Conservation (phyloP, 1,139 yeast genomes). For the Lizanozyma gosingica region DNA sequence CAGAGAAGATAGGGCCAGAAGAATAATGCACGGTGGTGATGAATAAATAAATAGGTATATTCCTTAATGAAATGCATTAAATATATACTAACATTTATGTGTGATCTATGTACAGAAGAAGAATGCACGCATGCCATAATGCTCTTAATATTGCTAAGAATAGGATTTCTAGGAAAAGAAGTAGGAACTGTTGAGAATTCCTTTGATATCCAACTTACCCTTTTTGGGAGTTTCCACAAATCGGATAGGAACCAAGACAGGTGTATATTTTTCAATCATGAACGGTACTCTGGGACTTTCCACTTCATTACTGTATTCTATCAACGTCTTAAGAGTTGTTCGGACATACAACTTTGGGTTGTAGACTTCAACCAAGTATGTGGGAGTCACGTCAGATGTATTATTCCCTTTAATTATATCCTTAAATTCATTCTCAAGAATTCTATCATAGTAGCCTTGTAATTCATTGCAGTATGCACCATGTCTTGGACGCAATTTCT, state of each 20-base stretch:
- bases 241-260: conserved; percentile 18
- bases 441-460: background rate
- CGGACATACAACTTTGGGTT: background rate
- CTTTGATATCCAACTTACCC: conserved; percentile 25
- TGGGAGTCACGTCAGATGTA: background rate
- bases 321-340: background rate
- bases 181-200: conserved; percentile 25
- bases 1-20: conserved; percentile 4
- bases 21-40: too few species aligned
- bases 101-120: too few species aligned
- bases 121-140: too few species aligned
- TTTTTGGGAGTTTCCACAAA: conserved; percentile 21
- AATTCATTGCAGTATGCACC: background rate
- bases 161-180: conserved; percentile 28
- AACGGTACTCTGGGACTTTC: background rate
- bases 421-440: background rate
- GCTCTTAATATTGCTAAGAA: too few species aligned
- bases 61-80: too few species aligned
- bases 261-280: conserved; percentile 7
- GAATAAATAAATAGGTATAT: too few species aligned
- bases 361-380: background rate
- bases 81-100: too few species aligned
- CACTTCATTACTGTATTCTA: background rate
- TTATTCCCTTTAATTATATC: background rate
- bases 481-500: background rate